Evolutionary conservation across 225 moss, liverwort and hornwort genomes (phyloP), one percentile per base, ranked within the genome.

Genomic region (Pseudisothecium myosuroides): DNA sequence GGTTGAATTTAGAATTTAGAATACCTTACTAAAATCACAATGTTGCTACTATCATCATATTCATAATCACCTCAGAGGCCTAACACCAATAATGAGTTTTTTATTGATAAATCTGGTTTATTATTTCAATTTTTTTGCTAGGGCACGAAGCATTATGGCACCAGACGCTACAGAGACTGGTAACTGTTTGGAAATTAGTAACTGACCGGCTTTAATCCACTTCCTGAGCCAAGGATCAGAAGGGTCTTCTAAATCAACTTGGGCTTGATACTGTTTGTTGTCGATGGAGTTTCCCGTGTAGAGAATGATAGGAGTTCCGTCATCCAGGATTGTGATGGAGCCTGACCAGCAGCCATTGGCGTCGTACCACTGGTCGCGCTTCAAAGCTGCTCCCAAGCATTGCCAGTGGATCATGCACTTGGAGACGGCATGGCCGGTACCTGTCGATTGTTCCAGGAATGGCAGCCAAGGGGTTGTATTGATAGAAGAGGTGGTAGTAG

Each of bases 151-250:
- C 5, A 11, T 47, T 18, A 74, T 74, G 74, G 29, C 27, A 47
- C 17, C 10, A 12, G 50, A 50, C 50, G 50, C 50, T 50, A 50
- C 50, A 4, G 29, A 74, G 47, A 74, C 73, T 28, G 12, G 16
- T 16, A 73, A 45, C 10, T 73, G 45, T 50, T 45, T 73, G 50
- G 50, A 76, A 50, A 54, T 62, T 24, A 71, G 62, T 31, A 29
- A 56, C 87, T 54, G 47, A 91, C 92, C 54, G n/a, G n/a, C n/a
- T n/a, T 54, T 17, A 54, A 17, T 54, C 54, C 54, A 54, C 54
- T 54, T 54, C 54, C 92, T 86, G 45, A 96, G 93, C 36, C 94
- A 59, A 45, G 96, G 93, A 83, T 97, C 95, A 2, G 96, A 91
- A 14, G 93, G 91, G 47, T 96, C 91, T 19, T 79, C 92, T 9